Evolutionary conservation across 2,329 filamentous ascomycete species (phyloP), one percentile per base, ranked within the genome.

Genomic region (Trichoderma hamatum): DNA sequence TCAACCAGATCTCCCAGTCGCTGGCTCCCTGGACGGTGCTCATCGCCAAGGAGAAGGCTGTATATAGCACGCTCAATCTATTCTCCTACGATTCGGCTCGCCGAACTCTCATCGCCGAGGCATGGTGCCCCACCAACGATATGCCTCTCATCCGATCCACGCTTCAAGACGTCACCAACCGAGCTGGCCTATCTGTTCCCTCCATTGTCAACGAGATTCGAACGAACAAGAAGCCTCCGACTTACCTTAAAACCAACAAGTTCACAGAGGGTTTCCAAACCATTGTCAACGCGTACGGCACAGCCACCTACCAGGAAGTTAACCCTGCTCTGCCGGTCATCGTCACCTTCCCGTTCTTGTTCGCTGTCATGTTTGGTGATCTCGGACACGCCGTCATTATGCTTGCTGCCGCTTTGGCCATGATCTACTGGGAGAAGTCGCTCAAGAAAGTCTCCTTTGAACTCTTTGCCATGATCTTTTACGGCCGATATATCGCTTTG

Each of bases 361-460:
- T 99, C 78, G 96, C 96, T 61, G 96, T 99, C 88, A 99, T 99
- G 96, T 99, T 99, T 78, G 96, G 96, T 84, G 96, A 99, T 81
- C 90, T 97, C 70, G 96, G 96, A 63, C 96, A 99, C 77, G 96
- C 95, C 73, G 80, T 90, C 73, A 92, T 99, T 79, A 97, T 99
- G 92, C 86, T 95, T 54, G 78, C 88, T 68, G 92, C 93, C 69
- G 92, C 96, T 16, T 77, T 89, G 68, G 93, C 94, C 69, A 97
- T 99, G 94, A 98, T 99, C 74, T 93, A 97, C 83, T 98, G 90
- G 86, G 96, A 99, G 82, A 94, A 93, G 82, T 90, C 91, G 70
- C 84, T 99, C 43, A 94, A 95, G 80, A 99, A 99, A 84, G 90
- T 97, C 69, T 85, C 83, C 0, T 96, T 98, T 77, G 96, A 99